Evolutionary conservation across 2,329 filamentous ascomycete species (phyloP).

Genomic region (Pseudogymnoascus sp.): DNA sequence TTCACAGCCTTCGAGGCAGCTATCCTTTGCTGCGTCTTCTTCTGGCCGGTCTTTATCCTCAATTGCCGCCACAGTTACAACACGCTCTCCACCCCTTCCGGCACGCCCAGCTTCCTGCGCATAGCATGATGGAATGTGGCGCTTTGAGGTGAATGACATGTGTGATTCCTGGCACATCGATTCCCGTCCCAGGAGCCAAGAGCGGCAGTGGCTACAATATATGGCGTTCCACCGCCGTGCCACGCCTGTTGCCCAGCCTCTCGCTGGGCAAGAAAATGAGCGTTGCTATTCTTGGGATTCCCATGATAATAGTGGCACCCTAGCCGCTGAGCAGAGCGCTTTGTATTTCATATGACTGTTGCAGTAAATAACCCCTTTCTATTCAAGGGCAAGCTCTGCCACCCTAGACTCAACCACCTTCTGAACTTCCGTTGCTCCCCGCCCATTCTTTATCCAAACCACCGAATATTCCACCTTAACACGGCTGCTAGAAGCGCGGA

Average conservation of each 20-base stretch:
- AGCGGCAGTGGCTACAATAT: slow-evolving; percentile 20
- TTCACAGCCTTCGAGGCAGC: not conserved
- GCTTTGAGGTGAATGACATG: slow-evolving; percentile 14
- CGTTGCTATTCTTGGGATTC: not conserved
- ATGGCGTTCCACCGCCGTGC: not conserved
- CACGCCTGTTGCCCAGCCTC: slow-evolving; percentile 2
- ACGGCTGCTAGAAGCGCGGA: not conserved
- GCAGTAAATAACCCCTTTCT: not conserved
- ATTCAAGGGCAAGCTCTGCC: not conserved
- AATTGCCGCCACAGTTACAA: not conserved
- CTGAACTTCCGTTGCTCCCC: not conserved
- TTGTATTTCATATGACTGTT: slow-evolving; percentile 9
- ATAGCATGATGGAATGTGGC: slow-evolving; percentile 17
- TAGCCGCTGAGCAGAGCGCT: slow-evolving; percentile 7
- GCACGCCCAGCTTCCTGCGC: slow-evolving; percentile 15
- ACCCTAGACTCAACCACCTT: not conserved
- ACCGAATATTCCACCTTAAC: not conserved
- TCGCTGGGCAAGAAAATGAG: not conserved
- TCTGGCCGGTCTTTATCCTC: slow-evolving; percentile 1
- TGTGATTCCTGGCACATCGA: slow-evolving; percentile 20
- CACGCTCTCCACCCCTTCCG: slow-evolving; percentile 13
- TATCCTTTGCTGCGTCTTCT: not conserved
- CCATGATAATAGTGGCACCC: slow-evolving; percentile 11
- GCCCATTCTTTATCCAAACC: not conserved
- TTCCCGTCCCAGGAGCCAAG: slow-evolving; percentile 18